phyloP scores from a whole-genome alignment of 2,329 filamentous ascomycete genomes.

The Colletotrichum tabaci region DNA sequence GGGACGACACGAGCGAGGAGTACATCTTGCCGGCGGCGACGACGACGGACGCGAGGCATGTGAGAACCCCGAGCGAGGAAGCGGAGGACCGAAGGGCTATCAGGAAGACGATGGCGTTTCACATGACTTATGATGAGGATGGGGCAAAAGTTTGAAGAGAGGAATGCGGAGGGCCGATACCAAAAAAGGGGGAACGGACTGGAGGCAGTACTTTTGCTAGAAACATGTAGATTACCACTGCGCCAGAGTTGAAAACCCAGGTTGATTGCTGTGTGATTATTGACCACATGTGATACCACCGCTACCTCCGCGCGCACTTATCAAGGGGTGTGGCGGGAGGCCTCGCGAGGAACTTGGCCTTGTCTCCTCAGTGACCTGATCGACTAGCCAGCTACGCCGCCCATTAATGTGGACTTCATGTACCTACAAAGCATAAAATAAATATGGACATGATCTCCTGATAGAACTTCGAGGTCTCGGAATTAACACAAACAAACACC shows the following conservation, averaged over 20 bases:
- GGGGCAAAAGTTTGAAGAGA: neutral
- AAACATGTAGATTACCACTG: no score
- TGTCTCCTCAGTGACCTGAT: neutral
- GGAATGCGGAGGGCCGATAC: neutral
- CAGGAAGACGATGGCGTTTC: slow-evolving; percentile 55
- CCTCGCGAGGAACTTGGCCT: neutral
- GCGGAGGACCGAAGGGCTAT: slow-evolving; percentile 48
- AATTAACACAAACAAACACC: no score
- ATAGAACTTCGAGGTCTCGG: no score
- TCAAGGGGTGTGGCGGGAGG: neutral
- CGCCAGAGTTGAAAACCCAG: fast-evolving
- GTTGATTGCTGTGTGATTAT: neutral
- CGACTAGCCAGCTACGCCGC: neutral
- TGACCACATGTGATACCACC: fast-evolving
- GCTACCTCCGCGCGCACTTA: neutral
- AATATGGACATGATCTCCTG: neutral
- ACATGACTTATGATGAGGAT: slow-evolving; percentile 51
- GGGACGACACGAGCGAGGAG: slow-evolving; percentile 53
- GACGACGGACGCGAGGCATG: slow-evolving; percentile 38
- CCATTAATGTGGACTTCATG: neutral
- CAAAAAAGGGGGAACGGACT: neutral
- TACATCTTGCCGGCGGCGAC: slow-evolving; percentile 50
- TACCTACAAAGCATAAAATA: neutral
- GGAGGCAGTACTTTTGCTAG: neutral
- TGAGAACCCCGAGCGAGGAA: slow-evolving; percentile 25